phyloP scores from a whole-genome alignment of 1,284 basidiomycete species.

The Ceratobasidium sp. region DNA sequence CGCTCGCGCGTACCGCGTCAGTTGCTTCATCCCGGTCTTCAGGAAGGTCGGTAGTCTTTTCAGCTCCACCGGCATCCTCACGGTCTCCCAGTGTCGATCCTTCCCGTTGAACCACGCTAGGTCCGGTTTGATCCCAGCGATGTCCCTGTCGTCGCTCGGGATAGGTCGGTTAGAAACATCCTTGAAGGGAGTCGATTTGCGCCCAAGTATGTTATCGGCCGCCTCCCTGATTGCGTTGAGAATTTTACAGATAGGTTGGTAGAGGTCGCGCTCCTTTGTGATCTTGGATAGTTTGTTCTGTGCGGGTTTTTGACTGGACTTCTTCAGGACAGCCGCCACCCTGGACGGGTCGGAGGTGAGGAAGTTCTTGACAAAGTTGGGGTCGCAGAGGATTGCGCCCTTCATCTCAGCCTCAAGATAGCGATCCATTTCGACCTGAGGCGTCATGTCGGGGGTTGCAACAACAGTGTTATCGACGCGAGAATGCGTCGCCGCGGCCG shows the following conservation, averaged over 20 bases:
- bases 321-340: not conserved
- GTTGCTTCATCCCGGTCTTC: conserved; percentile 19
- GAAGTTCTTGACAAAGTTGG: conserved; percentile 6
- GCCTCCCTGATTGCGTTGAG: conserved; percentile 16
- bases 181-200: not conserved
- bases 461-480: not conserved
- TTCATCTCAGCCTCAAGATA: conserved; percentile 28
- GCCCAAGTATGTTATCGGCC: not conserved
- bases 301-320: not conserved
- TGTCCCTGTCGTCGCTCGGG: not conserved
- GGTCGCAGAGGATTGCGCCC: conserved; percentile 8
- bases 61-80: conserved; percentile 22
- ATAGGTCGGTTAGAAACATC: not conserved
- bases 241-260: not conserved
- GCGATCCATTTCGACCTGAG: not conserved
- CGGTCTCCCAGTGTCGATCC: conserved; percentile 22
- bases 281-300: too few species aligned
- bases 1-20: conserved; percentile 22
- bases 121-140: conserved; percentile 10
- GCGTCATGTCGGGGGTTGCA: not conserved
- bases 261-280: not conserved
- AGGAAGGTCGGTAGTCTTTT: not conserved
- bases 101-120: conserved; percentile 5
- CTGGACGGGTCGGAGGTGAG: not conserved
- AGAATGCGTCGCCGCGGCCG: not conserved